phyloP scores from a whole-genome alignment of 192 early-diverging fungal species.

The Coemansia sp. region DNA sequence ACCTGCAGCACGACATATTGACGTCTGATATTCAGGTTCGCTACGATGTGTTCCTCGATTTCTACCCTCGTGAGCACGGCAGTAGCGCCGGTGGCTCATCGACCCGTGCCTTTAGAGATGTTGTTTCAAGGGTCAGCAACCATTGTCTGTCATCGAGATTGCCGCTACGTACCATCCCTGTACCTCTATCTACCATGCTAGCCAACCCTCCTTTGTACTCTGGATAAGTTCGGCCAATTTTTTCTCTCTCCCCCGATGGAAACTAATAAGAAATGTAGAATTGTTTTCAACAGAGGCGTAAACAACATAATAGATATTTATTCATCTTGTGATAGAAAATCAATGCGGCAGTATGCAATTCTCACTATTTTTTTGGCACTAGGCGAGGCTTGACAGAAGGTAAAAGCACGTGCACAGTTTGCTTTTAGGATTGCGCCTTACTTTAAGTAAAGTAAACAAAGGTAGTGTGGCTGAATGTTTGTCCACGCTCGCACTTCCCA shows the following conservation, averaged over 20 bases:
- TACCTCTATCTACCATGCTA: neutral
- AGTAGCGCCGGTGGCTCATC: neutral
- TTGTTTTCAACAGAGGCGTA: neutral
- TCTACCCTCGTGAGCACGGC: conserved; percentile 11
- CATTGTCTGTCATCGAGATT: conserved; percentile 5
- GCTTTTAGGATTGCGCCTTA: no score
- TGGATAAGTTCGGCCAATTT: neutral
- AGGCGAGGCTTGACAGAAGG: no score
- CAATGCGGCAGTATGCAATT: no score
- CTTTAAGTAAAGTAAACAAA: no score
- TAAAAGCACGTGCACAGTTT: no score
- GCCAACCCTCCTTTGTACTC: conserved; percentile 13
- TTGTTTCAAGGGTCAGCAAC: neutral
- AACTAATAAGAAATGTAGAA: neutral
- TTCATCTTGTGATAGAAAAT: no score
- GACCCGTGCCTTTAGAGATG: neutral
- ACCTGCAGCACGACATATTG: conserved; percentile 11
- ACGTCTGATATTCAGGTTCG: conserved; percentile 20
- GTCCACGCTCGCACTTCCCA: no score
- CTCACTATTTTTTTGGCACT: no score
- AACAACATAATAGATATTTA: no score
- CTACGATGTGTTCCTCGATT: conserved; percentile 24
- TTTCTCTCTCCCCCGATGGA: neutral
- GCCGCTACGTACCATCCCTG: conserved; percentile 10
- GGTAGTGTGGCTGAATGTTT: no score